Evolutionary conservation across 2,329 filamentous ascomycete species (phyloP), one percentile per base, ranked within the genome.

Genomic region (Aspergillus sp.): DNA sequence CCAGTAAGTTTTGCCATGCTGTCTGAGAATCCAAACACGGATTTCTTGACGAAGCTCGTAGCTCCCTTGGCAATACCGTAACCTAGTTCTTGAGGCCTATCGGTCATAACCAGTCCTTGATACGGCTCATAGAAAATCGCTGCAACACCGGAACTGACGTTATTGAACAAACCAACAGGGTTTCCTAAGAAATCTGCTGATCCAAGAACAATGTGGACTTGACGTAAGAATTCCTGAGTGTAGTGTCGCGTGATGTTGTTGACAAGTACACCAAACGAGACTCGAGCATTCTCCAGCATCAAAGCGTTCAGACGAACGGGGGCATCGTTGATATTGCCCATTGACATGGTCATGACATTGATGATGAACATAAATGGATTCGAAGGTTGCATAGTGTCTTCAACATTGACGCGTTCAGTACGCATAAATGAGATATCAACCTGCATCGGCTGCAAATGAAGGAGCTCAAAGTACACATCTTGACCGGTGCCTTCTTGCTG

Each of bases 101-200:
- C 93, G 1, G 90, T 95, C 77, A 95, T 88, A 65, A 98, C 94
- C 39, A 98, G 81, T 19, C 94, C 88, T 72, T 98, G 93, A 70
- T 98, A 98, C 32, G 93, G 93, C 65, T 98, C 94, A 74, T 98
- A 98, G 73, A 98, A 98, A 62, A 98, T 95, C 64, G 96, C 93
- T 13, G 88, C 90, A 42, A 98, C 88, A 56, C 94, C 93, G 37
- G 93, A 98, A 57, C 89, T 95, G 67, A 98, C 87, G 63, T 91
- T 98, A 73, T 95, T 97, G 82, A 98, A 98, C 35, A 98, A 75
- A 36, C 93, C 93, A 11, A 98, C 94, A 0, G 93, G 93, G 58
- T 98, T 98, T 32, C 93, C 93, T 5, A 98, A 76, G 78, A 98
- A 97, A 66, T 98, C 93, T 5, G 93, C 93, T 5, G 91, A 97